A percentile compares a stretch with the other conserved stretches of the same genome.
These are phyloP conservation scores for Claviceps capensis DNA, from an alignment of 2,329 filamentous ascomycete genomes.

Conservation along the genomic window DNA sequence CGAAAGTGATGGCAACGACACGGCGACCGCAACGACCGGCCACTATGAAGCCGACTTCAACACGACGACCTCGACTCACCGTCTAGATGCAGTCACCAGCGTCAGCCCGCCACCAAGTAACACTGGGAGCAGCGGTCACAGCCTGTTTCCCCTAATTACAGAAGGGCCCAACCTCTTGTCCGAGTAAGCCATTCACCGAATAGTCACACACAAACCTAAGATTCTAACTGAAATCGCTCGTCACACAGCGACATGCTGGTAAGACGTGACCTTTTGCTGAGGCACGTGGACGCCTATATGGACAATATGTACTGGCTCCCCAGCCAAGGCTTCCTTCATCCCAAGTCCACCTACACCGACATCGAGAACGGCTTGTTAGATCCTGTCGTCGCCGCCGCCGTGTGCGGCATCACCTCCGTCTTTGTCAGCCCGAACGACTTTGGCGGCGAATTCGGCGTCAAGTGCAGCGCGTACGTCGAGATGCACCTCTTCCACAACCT, in stretches of 20 bases:
- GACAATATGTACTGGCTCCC: conserved; percentile 24
- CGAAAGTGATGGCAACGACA: too few relatives aligned
- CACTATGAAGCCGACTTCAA: neutral
- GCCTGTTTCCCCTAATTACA: conserved; percentile 10
- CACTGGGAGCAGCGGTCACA: conserved; percentile 4
- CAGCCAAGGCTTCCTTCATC: conserved; percentile 26
- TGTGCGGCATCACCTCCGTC: conserved; percentile 24
- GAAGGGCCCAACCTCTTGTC: conserved; percentile 13
- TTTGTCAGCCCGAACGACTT: conserved; percentile 21
- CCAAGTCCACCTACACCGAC: conserved; percentile 19
- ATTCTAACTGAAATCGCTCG: neutral
- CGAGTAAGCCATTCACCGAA: conserved; percentile 14
- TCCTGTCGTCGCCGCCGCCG: conserved; percentile 22
- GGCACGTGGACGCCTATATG: conserved; percentile 26
- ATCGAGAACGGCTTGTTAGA: conserved; percentile 23
- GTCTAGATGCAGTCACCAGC: conserved; percentile 8
- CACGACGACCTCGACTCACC: conserved; percentile 3
- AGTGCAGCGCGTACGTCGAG: conserved; percentile 25
- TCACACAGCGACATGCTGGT: conserved; percentile 18
- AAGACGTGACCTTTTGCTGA: conserved; percentile 21
- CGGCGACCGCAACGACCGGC: neutral
- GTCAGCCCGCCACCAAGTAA: conserved; percentile 10
- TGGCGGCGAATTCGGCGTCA: conserved; percentile 22
- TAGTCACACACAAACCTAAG: neutral
- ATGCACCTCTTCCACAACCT: conserved; percentile 26